phyloP scores from a whole-genome alignment of 2,329 filamentous ascomycete genomes.

The Aspergillus fischeri region DNA sequence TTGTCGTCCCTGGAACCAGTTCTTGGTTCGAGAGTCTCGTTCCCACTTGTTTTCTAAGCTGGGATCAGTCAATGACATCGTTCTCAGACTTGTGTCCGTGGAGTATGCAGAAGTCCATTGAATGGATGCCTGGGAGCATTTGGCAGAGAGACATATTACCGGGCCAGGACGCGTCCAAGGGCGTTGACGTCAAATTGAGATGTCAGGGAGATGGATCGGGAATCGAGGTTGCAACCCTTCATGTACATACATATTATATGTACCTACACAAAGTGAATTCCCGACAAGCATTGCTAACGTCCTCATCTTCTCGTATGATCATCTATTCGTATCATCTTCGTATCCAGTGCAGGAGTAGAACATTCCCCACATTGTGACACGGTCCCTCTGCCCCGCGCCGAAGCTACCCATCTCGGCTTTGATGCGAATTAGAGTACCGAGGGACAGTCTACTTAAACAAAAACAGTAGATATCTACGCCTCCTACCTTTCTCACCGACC shows the following conservation, averaged over 20 bases:
- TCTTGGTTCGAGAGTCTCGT: no score
- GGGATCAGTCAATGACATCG: not conserved
- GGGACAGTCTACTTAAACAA: not conserved
- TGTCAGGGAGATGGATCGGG: not conserved
- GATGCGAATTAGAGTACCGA: no score
- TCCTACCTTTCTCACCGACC: slow-evolving; percentile 4
- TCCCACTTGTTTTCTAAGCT: not conserved
- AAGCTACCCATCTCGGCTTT: not conserved
- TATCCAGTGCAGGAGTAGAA: not conserved
- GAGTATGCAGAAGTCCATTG: not conserved
- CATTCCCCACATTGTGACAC: slow-evolving; percentile 1
- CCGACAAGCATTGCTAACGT: not conserved
- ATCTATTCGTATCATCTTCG: not conserved
- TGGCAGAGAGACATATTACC: not conserved
- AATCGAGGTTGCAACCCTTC: slow-evolving; percentile 7
- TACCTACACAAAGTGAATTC: slow-evolving; percentile 12
- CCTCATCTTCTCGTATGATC: not conserved
- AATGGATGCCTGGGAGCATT: no score
- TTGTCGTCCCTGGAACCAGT: not conserved
- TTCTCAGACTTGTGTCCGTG: not conserved
- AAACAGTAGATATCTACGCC: not conserved
- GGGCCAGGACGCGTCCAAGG: not conserved
- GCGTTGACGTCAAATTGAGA: not conserved
- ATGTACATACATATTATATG: slow-evolving; percentile 18
- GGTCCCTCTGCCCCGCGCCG: not conserved